Percentiles rank a stretch among this genome's conserved stretches.
Conservation (phyloP, 2,329 filamentous ascomycete species). For the Alternaria brassicicola region DNA sequence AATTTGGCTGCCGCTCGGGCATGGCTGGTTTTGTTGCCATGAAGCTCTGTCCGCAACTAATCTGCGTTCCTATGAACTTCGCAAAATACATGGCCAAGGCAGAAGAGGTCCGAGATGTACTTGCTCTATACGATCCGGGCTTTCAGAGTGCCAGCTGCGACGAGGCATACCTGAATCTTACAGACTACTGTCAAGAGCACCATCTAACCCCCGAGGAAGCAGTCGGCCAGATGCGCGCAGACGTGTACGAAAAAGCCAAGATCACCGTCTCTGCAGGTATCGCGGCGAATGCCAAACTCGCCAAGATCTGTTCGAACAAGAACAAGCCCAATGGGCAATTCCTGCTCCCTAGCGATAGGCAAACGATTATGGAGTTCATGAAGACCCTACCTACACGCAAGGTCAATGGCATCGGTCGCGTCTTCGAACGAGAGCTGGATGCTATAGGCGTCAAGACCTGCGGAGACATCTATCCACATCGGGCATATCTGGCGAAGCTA, state of each 20-base stretch:
- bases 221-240: constrained; percentile 76
- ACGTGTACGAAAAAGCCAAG: constrained; percentile 76
- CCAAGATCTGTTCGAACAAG: constrained; percentile 93
- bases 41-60: constrained; percentile 86
- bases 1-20: constrained; percentile 88
- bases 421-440: constrained; percentile 87
- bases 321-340: constrained; percentile 98
- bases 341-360: constrained; percentile 71
- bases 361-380: constrained; percentile 85
- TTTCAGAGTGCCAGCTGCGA: constrained; percentile 96
- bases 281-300: constrained; percentile 88
- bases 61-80: constrained; percentile 84
- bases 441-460: constrained; percentile 88
- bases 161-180: constrained; percentile 96
- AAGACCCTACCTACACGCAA: constrained; percentile 81
- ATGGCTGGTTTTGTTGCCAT: constrained; percentile 97
- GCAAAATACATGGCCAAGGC: constrained; percentile 92
- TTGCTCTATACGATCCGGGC: constrained; percentile 84
- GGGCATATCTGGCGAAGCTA: constrained; percentile 74
- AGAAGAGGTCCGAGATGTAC: constrained; percentile 79
- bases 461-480: constrained; percentile 80
- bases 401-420: constrained; percentile 92
- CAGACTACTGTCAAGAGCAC: constrained; percentile 75
- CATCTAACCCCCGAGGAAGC: constrained; percentile 72
- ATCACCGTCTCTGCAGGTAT: constrained; percentile 95